phyloP scores from a whole-genome alignment of 1,284 basidiomycete genomes.

The Pisolithus thermaeus region DNA sequence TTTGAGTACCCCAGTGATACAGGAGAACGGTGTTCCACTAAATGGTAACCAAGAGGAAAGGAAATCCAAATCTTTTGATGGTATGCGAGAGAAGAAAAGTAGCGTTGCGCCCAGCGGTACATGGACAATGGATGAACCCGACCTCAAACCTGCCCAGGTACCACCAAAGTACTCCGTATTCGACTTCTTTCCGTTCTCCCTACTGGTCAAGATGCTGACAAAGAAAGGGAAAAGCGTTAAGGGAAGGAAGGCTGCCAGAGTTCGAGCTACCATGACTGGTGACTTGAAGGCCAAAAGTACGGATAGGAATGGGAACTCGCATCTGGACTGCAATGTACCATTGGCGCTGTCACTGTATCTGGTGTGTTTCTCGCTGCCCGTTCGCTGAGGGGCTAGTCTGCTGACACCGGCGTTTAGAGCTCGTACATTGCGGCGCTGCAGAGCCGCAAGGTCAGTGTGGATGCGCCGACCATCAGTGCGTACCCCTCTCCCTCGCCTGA shows the following conservation, averaged over 20 bases:
- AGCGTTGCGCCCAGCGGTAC: constrained; percentile 7
- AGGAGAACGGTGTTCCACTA: constrained; percentile 6
- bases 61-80: neutral
- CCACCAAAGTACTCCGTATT: constrained; percentile 61
- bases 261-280: constrained; percentile 45
- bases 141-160: constrained; percentile 50
- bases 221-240: constrained; percentile 44
- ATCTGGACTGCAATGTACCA: constrained; percentile 49
- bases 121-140: constrained; percentile 34
- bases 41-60: constrained; percentile 23
- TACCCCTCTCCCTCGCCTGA: constrained; percentile 7
- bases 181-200: constrained; percentile 67
- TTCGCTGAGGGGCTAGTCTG: neutral
- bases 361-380: constrained; percentile 33
- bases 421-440: constrained; percentile 63
- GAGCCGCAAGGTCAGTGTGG: constrained; percentile 43
- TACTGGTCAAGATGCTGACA: constrained; percentile 44
- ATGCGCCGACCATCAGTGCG: constrained; percentile 63
- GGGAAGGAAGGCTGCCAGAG: constrained; percentile 52
- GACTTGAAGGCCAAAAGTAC: constrained; percentile 33
- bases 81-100: neutral
- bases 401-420: constrained; percentile 35
- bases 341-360: constrained; percentile 71
- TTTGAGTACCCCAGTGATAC: neutral
- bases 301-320: neutral